These are phyloP conservation scores for Luffa aegyptiaca DNA, from an alignment of 306 rosid species.

Conservation along the genomic window DNA sequence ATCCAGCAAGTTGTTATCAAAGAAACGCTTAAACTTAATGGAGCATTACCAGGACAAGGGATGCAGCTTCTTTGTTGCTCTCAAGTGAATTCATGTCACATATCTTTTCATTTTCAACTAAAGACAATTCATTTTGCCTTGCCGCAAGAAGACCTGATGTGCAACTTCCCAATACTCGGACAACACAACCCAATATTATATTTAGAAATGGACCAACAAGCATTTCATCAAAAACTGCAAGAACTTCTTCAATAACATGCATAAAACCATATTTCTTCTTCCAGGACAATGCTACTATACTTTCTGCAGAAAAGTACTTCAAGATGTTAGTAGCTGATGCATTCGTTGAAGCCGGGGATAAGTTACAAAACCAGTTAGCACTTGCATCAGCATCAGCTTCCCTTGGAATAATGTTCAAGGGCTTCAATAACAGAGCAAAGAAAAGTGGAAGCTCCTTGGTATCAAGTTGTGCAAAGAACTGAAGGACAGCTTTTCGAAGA, in stretches of 20 bases:
- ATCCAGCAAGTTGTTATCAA: neutral
- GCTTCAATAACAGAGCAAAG: conserved; percentile 67
- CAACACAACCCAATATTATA: conserved; percentile 74
- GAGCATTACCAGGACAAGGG: conserved; percentile 38
- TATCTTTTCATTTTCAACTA: conserved; percentile 18
- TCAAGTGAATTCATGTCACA: conserved; percentile 10
- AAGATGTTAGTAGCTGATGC: conserved; percentile 40
- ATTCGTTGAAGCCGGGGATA: conserved; percentile 23
- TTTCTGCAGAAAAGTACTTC: conserved; percentile 52
- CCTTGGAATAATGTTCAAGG: conserved; percentile 48
- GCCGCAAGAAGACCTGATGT: conserved; percentile 38
- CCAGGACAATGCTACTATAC: conserved; percentile 50
- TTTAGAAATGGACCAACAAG: conserved; percentile 71
- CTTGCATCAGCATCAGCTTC: conserved; percentile 49
- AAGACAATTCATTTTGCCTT: conserved; percentile 24
- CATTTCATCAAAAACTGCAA: conserved; percentile 71
- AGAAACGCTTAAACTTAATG: neutral
- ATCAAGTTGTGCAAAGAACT: conserved; percentile 73
- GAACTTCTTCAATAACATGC: conserved; percentile 78
- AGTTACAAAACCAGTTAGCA: conserved; percentile 58
- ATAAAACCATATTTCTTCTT: conserved; percentile 77
- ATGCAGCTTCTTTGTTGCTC: conserved; percentile 21
- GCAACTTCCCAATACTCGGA: conserved; percentile 77
- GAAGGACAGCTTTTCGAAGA: conserved; percentile 78
- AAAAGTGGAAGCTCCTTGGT: conserved; percentile 75